These are phyloP conservation scores for Cudoniella acicularis DNA, from an alignment of 495 filamentous ascomycete genomes.

Conservation along the genomic window DNA sequence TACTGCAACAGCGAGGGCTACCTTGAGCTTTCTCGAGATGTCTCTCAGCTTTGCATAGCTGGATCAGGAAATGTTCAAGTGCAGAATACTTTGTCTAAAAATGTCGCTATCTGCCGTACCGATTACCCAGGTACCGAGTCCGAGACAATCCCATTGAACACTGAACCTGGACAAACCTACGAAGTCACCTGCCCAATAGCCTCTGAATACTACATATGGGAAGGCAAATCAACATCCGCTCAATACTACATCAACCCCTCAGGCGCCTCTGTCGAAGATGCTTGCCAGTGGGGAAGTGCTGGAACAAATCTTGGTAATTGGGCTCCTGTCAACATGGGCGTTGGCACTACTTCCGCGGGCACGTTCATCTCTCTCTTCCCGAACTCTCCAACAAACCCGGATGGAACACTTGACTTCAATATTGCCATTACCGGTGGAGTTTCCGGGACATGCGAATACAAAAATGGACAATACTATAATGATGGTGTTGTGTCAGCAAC, in stretches of 20 bases:
- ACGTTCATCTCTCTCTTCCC: constrained; percentile 84
- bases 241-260: constrained; percentile 96
- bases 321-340: constrained; percentile 85
- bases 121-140: constrained; percentile 90
- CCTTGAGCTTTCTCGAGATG: constrained; percentile 70
- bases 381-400: constrained; percentile 55
- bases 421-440: constrained; percentile 66
- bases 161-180: constrained; percentile 49
- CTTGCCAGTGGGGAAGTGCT: constrained; percentile 68
- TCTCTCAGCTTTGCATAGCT: constrained; percentile 66
- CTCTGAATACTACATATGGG: constrained; percentile 68
- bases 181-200: constrained; percentile 72
- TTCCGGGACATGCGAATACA: constrained; percentile 65
- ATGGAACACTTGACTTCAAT: constrained; percentile 63
- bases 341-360: constrained; percentile 59
- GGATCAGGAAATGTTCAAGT: constrained; percentile 69
- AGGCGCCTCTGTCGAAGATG: constrained; percentile 61
- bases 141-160: constrained; percentile 74
- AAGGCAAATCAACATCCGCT: constrained; percentile 71
- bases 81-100: constrained; percentile 61
- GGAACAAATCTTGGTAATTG: constrained; percentile 69
- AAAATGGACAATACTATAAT: constrained; percentile 59
- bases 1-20: constrained; percentile 72
- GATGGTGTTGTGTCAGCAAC: constrained; percentile 40
- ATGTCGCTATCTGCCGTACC: constrained; percentile 83